Evolutionary conservation across 2,329 filamentous ascomycete species (phyloP).

Genomic region (Dryadomyces sulphureus): DNA sequence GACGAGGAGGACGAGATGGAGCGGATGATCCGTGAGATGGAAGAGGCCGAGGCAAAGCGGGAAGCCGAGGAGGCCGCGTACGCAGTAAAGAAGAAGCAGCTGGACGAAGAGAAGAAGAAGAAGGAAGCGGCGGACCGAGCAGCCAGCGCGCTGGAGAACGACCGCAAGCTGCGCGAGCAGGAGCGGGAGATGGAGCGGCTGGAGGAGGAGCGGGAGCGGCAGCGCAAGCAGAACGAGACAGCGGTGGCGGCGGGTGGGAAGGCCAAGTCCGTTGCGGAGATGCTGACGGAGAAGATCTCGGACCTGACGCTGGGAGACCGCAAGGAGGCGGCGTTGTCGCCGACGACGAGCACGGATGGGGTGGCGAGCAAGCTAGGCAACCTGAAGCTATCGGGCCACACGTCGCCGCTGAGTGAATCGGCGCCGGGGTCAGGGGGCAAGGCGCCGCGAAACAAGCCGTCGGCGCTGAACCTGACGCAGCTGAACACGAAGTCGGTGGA

Average conservation of each 20-base stretch:
- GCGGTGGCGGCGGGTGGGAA: slow-evolving; percentile 24
- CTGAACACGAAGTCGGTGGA: slow-evolving; percentile 74
- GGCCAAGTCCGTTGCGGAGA: slow-evolving; percentile 34
- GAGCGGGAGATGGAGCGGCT: slow-evolving; percentile 59
- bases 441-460: slow-evolving; percentile 60
- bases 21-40: slow-evolving; percentile 14
- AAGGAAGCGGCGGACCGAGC: slow-evolving; percentile 9
- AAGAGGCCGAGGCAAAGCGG: slow-evolving; percentile 11
- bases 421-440: slow-evolving; percentile 28
- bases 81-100: slow-evolving; percentile 8
- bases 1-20: slow-evolving; percentile 24
- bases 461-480: slow-evolving; percentile 73
- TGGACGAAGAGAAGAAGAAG: slow-evolving; percentile 7
- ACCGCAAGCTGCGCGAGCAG: slow-evolving; percentile 51
- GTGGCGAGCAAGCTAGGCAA: slow-evolving; percentile 36
- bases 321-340: slow-evolving; percentile 26
- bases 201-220: slow-evolving; percentile 54
- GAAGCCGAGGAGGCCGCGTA: slow-evolving; percentile 11
- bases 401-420: slow-evolving; percentile 12
- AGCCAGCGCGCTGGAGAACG: slow-evolving; percentile 10
- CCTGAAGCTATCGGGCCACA: slow-evolving; percentile 27
- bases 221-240: slow-evolving; percentile 34
- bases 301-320: slow-evolving; percentile 24
- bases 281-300: slow-evolving; percentile 26
- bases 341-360: slow-evolving; percentile 23